Evolutionary conservation across 139 green algal species (phyloP).

Genomic region (Gonium pectorale): DNA sequence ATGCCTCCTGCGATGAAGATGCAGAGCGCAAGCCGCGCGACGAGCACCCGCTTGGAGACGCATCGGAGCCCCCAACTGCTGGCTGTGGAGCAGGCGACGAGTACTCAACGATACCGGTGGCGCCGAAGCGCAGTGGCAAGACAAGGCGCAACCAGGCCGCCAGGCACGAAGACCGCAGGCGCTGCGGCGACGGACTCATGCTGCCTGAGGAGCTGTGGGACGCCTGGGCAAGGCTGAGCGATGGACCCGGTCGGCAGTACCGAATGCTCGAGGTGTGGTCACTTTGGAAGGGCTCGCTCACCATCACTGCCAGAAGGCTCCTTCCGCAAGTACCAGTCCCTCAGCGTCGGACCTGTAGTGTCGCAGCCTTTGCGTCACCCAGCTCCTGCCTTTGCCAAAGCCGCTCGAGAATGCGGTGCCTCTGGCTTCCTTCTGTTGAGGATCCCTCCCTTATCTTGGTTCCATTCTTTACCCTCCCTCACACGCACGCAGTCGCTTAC

Average conservation of each 20-base stretch:
- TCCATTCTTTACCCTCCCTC: too few species aligned
- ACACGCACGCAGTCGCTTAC: conserved; percentile 46
- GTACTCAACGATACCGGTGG: background rate
- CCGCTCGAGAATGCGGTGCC: too few species aligned
- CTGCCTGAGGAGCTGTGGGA: conserved; percentile 44
- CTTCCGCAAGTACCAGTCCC: too few species aligned
- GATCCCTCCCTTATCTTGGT: too few species aligned
- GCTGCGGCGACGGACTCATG: conserved; percentile 1
- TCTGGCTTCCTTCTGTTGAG: too few species aligned
- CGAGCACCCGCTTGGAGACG: background rate
- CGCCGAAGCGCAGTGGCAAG: background rate
- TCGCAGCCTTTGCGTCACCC: too few species aligned
- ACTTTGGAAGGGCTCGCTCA: too few species aligned
- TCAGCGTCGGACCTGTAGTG: too few species aligned
- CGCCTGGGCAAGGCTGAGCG: conserved; percentile 33
- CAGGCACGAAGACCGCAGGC: background rate
- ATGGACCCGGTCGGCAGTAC: conserved; percentile 36
- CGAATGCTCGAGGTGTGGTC: conserved; percentile 38
- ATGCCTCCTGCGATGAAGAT: background rate
- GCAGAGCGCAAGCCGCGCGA: background rate
- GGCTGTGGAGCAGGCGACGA: background rate
- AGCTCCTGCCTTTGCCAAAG: too few species aligned
- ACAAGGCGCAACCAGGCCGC: background rate
- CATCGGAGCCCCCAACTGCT: background rate
- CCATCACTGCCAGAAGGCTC: too few species aligned